Conservation (phyloP, 108 stramenopile genomes). For the Chaetoceros tenuissimus region DNA sequence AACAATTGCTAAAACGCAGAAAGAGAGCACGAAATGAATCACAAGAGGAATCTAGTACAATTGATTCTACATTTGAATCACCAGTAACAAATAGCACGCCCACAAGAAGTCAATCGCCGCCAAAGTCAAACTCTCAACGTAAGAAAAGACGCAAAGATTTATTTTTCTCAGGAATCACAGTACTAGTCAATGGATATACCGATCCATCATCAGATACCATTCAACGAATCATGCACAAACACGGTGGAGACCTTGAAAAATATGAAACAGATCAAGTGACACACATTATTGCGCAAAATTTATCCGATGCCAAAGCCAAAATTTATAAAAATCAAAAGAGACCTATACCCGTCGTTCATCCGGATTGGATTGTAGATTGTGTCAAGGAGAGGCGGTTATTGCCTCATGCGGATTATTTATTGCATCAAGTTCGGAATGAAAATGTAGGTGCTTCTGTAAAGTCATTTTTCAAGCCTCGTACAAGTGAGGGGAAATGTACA, state of each 20-base stretch:
- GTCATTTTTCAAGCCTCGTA: constrained; percentile 20
- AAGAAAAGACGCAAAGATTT: constrained; percentile 42
- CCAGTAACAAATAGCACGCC: too few species aligned
- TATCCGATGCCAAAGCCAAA: constrained; percentile 70
- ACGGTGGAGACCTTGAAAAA: constrained; percentile 72
- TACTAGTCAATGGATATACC: constrained; percentile 73
- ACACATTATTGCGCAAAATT: constrained; percentile 66
- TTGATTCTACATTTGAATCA: too few species aligned
- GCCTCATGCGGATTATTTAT: constrained; percentile 57
- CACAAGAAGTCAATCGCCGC: constrained; percentile 5
- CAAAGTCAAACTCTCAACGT: not conserved
- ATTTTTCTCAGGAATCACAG: constrained; percentile 63
- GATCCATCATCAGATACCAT: constrained; percentile 59
- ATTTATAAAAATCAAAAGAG: constrained; percentile 56
- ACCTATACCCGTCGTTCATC: constrained; percentile 51
- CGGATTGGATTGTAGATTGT: constrained; percentile 68
- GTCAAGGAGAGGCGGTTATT: constrained; percentile 35
- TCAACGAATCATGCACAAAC: constrained; percentile 58
- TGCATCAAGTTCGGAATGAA: constrained; percentile 21
- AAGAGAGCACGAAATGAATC: too few species aligned
- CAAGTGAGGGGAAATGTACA: too few species aligned
- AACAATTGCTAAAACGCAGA: too few species aligned
- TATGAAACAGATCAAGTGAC: constrained; percentile 77
- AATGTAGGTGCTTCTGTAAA: constrained; percentile 14
- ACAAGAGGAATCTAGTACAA: too few species aligned